These are phyloP conservation scores for Syzygium grande DNA, from an alignment of 345 rosid genomes.

Conservation along the genomic window DNA sequence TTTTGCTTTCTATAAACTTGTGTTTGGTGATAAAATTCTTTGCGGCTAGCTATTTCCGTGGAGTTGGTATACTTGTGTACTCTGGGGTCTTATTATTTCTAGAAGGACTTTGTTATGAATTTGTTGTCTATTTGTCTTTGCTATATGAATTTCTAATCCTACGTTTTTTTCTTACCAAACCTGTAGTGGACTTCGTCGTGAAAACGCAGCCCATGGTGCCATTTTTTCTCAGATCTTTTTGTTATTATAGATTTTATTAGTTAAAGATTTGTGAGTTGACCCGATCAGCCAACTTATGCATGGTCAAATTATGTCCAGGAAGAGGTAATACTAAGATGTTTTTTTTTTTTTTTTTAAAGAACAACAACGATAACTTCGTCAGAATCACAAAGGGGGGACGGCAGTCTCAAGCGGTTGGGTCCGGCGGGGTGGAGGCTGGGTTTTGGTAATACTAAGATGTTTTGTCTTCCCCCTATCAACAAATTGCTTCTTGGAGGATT, in stretches of 20 bases:
- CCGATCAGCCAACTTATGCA: neutral
- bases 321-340: neutral
- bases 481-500: neutral
- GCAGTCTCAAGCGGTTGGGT: too few species aligned
- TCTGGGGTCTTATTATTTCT: neutral
- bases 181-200: neutral
- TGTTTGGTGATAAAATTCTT: neutral
- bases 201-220: neutral
- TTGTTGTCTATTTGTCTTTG: neutral
- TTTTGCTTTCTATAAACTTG: neutral
- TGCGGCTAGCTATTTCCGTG: neutral
- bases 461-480: neutral
- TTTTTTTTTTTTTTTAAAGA: too few species aligned
- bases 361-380: too few species aligned
- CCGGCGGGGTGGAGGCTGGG: too few species aligned
- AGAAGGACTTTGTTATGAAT: neutral
- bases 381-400: too few species aligned
- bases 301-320: neutral
- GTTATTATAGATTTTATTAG: neutral
- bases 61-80: neutral
- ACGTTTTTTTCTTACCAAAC: neutral
- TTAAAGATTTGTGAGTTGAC: neutral
- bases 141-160: neutral
- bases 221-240: neutral
- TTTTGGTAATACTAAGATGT: neutral